Conservation (phyloP, 768 basidiomycete genomes). For the Amanita pseudoporphyria region DNA sequence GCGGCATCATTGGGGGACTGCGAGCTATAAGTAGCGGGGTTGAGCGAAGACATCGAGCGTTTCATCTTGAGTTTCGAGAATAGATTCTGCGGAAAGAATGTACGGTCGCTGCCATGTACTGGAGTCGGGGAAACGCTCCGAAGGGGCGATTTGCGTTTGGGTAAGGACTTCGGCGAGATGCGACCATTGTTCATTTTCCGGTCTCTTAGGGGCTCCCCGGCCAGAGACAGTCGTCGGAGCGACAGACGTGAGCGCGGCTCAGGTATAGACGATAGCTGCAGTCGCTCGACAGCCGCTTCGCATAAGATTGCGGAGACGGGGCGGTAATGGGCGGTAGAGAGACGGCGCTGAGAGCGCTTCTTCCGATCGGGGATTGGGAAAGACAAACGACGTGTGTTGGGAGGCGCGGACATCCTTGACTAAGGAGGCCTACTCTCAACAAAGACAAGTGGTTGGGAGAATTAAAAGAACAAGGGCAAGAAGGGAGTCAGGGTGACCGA, state of each 20-base stretch:
- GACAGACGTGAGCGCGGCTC: neutral
- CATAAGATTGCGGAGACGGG: conserved; percentile 28
- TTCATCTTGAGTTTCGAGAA: conserved; percentile 22
- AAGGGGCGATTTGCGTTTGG: conserved; percentile 12
- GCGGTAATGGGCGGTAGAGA: conserved; percentile 25
- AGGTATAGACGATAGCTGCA: no score
- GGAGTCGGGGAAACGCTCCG: conserved; percentile 8
- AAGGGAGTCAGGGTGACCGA: neutral
- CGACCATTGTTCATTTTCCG: conserved; percentile 1
- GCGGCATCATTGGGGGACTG: conserved; percentile 9
- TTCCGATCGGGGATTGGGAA: neutral
- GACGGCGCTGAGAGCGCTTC: conserved; percentile 7
- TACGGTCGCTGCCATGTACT: neutral
- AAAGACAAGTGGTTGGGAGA: neutral
- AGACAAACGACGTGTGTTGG: neutral
- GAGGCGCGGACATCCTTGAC: neutral
- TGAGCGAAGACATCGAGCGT: conserved; percentile 27
- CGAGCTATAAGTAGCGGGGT: conserved; percentile 9
- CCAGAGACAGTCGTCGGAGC: neutral
- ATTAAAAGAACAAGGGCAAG: neutral
- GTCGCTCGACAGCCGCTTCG: conserved; percentile 8
- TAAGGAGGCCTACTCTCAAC: no score
- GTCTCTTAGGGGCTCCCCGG: neutral
- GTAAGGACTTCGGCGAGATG: conserved; percentile 9
- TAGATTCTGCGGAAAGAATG: neutral